phyloP scores from a whole-genome alignment of 257 asterid species.

The Solanum pennellii region DNA sequence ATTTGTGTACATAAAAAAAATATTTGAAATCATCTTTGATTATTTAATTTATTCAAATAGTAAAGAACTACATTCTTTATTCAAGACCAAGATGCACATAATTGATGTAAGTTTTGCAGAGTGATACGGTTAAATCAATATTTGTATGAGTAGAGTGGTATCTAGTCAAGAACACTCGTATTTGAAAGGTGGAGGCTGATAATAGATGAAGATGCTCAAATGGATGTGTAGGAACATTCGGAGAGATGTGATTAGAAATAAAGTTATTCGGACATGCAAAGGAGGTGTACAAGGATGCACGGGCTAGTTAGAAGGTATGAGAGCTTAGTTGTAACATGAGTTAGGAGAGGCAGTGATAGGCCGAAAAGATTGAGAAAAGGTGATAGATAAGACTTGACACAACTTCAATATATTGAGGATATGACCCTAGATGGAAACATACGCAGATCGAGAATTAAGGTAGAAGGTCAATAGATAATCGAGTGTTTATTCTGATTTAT shows the following conservation, averaged over 20 bases:
- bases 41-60: background rate
- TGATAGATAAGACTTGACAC: background rate
- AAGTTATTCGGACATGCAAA: background rate
- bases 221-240: background rate
- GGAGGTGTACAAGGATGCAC: background rate
- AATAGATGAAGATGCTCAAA: background rate
- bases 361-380: accelerated
- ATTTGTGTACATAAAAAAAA: background rate
- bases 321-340: background rate
- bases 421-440: no score
- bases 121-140: background rate
- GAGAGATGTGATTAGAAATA: background rate
- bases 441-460: background rate
- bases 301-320: background rate
- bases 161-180: background rate
- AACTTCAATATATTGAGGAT: background rate
- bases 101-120: background rate
- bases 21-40: background rate
- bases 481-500: no score
- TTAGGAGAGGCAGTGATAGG: background rate
- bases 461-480: no score
- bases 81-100: background rate
- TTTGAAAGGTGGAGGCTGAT: background rate
- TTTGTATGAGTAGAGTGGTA: background rate
- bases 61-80: background rate